Evolutionary conservation across 2,329 filamentous ascomycete species (phyloP), one percentile per base, ranked within the genome.

Genomic region (Colletotrichum camelliae): DNA sequence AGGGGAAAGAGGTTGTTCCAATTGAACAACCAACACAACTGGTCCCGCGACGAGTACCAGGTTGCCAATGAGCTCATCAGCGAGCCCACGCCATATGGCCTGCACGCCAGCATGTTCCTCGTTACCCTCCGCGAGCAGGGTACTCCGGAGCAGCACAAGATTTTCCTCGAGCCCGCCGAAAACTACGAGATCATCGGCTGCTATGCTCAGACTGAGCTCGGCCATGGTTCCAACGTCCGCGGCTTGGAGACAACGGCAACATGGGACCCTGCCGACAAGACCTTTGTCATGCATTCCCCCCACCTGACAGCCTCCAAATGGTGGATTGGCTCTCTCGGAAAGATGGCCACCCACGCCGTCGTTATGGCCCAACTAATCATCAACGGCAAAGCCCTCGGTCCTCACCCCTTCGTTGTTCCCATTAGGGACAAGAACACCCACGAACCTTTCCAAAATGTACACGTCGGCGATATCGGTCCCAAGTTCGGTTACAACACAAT

Each of bases 321-420:
- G 94, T 96, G 94, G 94, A 95, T 95, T 79, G 94, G 94, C 2
- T 94, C 93, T 13, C 88, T 96, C 5, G 94, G 94, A 67, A 89
- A 93, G 79, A 93, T 93, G 4, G 94, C 94, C 60, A 96, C 95
- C 82, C 89, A 95, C 81, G 94, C 94, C 2, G 91, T 95, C 3
- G 93, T 96, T 5, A 95, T 96, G 89, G 94, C 94, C 1, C 94
- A 96, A 84, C 88, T 96, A 33, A 90, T 93, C 77, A 89, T 95
- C 76, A 86, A 87, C 75, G 93, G 93, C 78, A 94, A 94, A 84
- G 86, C 88, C 21, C 92, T 92, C 78, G 94, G 94, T 1, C 94
- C 94, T 48, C 94, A 96, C 80, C 94, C 94, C 1, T 96, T 96
- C 81, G 89, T 96, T 12, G 93, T 95, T 7, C 94, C 94, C 77